phyloP scores from a whole-genome alignment of 176 grass and related monocot species.

The Avena eriantha region DNA sequence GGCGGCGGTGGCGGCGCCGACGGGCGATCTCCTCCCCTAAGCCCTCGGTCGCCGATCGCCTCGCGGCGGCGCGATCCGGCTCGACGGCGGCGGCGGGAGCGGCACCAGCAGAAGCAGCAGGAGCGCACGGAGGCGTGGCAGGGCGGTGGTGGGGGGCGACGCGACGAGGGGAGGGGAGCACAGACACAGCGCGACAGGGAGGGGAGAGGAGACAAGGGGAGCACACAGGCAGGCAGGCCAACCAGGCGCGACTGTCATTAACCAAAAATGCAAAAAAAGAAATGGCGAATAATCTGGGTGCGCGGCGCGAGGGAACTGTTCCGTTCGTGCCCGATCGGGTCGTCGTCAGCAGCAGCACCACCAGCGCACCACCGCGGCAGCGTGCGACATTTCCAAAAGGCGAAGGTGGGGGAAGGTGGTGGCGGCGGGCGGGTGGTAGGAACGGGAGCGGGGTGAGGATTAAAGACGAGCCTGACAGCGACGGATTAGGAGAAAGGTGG shows the following conservation, averaged over 20 bases:
- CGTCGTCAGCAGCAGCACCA: constrained; percentile 30
- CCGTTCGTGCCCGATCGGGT: constrained; percentile 41
- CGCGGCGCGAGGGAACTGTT: constrained; percentile 23
- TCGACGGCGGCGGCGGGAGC: not conserved
- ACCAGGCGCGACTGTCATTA: constrained; percentile 50
- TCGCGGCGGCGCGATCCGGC: constrained; percentile 44
- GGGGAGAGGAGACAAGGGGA: not conserved
- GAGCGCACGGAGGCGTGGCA: not conserved
- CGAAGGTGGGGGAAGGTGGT: not conserved
- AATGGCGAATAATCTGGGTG: constrained; percentile 44
- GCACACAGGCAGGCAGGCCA: constrained; percentile 25
- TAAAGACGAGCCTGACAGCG: constrained; percentile 30
- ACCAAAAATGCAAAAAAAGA: constrained; percentile 3
- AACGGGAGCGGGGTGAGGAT: not conserved
- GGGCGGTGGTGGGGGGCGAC: constrained; percentile 38
- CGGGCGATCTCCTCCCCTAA: constrained; percentile 62
- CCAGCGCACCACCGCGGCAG: constrained; percentile 34
- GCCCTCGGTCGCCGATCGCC: constrained; percentile 43
- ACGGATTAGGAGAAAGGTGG: constrained; percentile 11
- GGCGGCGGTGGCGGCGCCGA: constrained; percentile 50
- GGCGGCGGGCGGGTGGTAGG: constrained; percentile 29
- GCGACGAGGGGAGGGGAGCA: constrained; percentile 27
- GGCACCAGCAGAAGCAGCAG: not conserved
- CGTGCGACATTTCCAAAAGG: constrained; percentile 46
- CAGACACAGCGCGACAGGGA: constrained; percentile 4